A percentile compares a stretch with the other conserved stretches of the same genome.
Evolutionary conservation across 257 asterid genomes (phyloP).

Genomic region (Przewalskia tangutica): DNA sequence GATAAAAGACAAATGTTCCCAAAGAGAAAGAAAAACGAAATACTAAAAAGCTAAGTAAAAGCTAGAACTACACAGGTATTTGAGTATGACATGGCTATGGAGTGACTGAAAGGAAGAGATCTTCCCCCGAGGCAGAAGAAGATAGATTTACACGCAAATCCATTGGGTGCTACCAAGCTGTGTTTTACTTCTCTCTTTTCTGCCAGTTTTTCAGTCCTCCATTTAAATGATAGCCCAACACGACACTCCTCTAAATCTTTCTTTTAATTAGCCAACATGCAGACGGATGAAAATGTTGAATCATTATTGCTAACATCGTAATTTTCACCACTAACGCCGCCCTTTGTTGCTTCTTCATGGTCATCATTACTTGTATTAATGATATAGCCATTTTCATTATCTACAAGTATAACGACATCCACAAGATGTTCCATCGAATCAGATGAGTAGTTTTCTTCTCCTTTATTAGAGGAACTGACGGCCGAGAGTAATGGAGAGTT

Average conservation of each 20-base stretch:
- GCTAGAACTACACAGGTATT: not conserved
- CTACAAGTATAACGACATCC: not conserved
- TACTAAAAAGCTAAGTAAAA: not conserved
- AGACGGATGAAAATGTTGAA: not conserved
- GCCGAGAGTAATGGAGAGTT: conserved; percentile 7
- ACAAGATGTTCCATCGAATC: not conserved
- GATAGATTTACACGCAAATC: not conserved
- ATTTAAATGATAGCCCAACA: too few species aligned
- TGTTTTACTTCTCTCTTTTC: too few species aligned
- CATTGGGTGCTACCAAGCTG: too few species aligned
- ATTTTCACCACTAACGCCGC: not conserved
- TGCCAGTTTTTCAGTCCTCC: too few species aligned
- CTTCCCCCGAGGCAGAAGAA: not conserved
- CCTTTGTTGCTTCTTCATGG: not conserved
- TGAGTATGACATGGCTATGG: not conserved
- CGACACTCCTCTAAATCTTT: too few species aligned
- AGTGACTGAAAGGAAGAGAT: not conserved
- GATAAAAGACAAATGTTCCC: not conserved
- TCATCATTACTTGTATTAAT: not conserved
- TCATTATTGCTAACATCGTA: conserved; percentile 20
- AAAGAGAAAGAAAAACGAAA: not conserved
- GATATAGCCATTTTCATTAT: not conserved
- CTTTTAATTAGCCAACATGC: not conserved
- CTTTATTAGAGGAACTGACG: conserved; percentile 14
- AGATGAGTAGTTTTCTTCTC: too few species aligned